Evolutionary conservation across 169 alveolate genomes (phyloP).

Genomic region (Cytauxzoon felis): DNA sequence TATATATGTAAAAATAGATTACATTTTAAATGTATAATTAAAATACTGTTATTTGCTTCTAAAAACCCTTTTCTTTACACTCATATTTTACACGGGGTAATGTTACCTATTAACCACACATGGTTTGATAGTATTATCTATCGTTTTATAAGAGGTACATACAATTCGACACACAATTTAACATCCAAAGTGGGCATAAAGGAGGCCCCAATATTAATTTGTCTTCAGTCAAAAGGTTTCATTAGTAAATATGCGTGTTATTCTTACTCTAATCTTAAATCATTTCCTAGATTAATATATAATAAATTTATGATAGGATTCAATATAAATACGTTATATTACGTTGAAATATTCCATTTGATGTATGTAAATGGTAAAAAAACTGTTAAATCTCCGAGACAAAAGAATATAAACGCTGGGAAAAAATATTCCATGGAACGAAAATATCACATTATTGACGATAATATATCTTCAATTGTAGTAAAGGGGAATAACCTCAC

Average conservation of each 20-base stretch:
- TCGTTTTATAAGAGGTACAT: slow-evolving; percentile 14
- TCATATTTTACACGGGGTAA: slow-evolving; percentile 18
- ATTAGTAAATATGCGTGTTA: slow-evolving; percentile 28
- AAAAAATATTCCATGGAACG: background rate
- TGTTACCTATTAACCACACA: slow-evolving; percentile 25
- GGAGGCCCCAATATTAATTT: slow-evolving; percentile 39
- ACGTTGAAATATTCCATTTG: background rate
- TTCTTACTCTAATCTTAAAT: slow-evolving; percentile 19
- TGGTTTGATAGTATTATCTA: slow-evolving; percentile 54
- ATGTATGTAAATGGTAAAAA: background rate
- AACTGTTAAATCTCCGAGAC: background rate
- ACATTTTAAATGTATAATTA: too few relatives aligned
- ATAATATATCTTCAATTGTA: slow-evolving; percentile 10
- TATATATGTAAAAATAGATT: too few relatives aligned
- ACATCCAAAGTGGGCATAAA: slow-evolving; percentile 1
- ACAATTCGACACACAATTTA: background rate
- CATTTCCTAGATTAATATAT: slow-evolving; percentile 34
- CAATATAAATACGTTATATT: background rate
- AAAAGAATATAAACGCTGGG: background rate
- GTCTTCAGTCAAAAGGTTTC: slow-evolving; percentile 20
- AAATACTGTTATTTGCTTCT: too few relatives aligned
- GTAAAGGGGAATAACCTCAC: background rate
- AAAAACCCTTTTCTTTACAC: slow-evolving; percentile 5
- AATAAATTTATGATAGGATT: slow-evolving; percentile 13
- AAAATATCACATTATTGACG: slow-evolving; percentile 6